These are phyloP conservation scores for Saksenaea oblongispora DNA, from an alignment of 371 early-diverging fungal species.

Conservation along the genomic window DNA sequence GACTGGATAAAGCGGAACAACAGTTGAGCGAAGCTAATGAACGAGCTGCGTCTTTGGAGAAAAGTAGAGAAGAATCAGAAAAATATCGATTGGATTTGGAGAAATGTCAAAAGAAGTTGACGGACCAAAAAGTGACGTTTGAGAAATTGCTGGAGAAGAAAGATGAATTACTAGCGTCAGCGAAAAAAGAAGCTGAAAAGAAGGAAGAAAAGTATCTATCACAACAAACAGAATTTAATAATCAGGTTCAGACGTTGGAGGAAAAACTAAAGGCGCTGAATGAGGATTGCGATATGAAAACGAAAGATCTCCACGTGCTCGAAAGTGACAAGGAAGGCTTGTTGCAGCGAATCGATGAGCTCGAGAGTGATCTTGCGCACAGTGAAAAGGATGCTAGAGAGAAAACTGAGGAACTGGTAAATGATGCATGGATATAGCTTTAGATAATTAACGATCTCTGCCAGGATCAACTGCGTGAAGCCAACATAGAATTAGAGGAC, in stretches of 20 bases:
- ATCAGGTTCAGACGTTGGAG: conserved; percentile 13
- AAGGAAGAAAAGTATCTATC: not conserved
- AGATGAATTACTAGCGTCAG: not conserved
- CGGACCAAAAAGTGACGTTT: conserved; percentile 26
- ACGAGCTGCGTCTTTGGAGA: conserved; percentile 52
- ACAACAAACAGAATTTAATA: not conserved
- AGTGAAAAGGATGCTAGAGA: conserved; percentile 18
- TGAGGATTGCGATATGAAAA: conserved; percentile 25
- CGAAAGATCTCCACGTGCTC: conserved; percentile 25
- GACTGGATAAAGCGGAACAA: conserved; percentile 51
- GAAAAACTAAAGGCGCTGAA: conserved; percentile 27
- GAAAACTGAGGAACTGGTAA: conserved; percentile 14
- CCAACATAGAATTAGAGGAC: conserved; percentile 13
- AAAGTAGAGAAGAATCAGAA: conserved; percentile 32
- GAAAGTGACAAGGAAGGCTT: conserved; percentile 34
- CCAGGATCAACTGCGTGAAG: conserved; percentile 16
- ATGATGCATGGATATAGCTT: not conserved
- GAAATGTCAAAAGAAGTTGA: conserved; percentile 33
- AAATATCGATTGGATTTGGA: conserved; percentile 20
- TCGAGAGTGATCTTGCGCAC: conserved; percentile 31
- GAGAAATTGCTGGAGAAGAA: conserved; percentile 21
- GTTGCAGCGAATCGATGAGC: conserved; percentile 30
- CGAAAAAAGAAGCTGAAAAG: not conserved
- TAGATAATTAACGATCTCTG: not conserved
- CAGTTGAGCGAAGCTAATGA: conserved; percentile 56